Percentiles rank a stretch among this genome's conserved stretches.
Conservation (phyloP, 106 monocot genomes). For the Dactylorhiza incarnata region DNA sequence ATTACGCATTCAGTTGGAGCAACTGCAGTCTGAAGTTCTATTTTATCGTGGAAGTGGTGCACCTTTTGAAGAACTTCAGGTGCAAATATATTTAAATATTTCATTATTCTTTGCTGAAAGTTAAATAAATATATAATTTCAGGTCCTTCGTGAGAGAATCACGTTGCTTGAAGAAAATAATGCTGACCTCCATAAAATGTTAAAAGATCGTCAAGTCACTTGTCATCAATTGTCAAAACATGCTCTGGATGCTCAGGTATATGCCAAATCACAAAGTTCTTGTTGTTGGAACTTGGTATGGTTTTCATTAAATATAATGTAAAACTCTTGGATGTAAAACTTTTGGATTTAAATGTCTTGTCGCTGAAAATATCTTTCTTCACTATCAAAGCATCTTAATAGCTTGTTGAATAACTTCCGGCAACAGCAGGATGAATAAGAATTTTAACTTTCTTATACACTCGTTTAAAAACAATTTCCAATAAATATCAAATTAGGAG, state of each 20-base stretch:
- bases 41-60: constrained; percentile 58
- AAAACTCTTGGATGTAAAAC: background rate
- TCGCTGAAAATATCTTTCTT: background rate
- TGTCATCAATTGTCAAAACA: constrained; percentile 48
- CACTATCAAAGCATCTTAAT: background rate
- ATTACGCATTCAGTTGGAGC: constrained; percentile 75
- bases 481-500: background rate
- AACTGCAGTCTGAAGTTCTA: constrained; percentile 74
- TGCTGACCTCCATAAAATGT: constrained; percentile 48
- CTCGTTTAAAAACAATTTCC: background rate
- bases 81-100: constrained; percentile 10
- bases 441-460: background rate
- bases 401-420: background rate
- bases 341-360: background rate
- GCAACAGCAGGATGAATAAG: background rate
- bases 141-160: constrained; percentile 69
- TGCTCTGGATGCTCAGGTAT: constrained; percentile 72
- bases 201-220: constrained; percentile 41
- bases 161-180: constrained; percentile 69
- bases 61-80: constrained; percentile 74
- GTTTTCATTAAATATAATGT: background rate
- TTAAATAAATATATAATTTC: constrained; percentile 1
- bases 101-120: background rate
- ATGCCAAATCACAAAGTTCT: background rate
- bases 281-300: background rate